These are phyloP conservation scores for Balamuthia mandrillaris DNA, from an alignment of 208 protist species.

Conservation along the genomic window DNA sequence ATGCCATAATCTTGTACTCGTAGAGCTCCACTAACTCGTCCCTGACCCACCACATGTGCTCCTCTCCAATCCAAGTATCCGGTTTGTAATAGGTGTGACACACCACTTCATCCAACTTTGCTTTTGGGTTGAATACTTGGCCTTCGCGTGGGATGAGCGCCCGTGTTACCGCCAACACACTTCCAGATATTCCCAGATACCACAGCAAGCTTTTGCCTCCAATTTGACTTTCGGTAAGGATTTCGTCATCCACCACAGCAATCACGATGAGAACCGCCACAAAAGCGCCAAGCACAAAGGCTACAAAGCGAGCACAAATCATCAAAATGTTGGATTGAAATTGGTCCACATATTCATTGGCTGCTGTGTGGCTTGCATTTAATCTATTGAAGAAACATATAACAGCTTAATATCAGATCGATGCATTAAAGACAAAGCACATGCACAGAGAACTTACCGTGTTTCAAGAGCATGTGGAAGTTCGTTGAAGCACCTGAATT, in stretches of 20 bases:
- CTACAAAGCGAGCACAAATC: background rate
- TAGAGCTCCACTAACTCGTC: background rate
- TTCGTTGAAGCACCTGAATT: slow-evolving; percentile 48
- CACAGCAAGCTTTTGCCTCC: background rate
- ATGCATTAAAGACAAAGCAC: background rate
- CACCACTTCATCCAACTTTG: background rate
- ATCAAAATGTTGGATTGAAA: slow-evolving; percentile 24
- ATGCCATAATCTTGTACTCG: background rate
- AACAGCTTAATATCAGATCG: background rate
- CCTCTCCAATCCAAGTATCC: background rate
- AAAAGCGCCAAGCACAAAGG: background rate
- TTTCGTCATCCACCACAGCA: background rate
- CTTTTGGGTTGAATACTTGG: background rate
- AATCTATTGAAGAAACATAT: no score
- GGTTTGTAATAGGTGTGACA: background rate
- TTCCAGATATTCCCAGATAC: background rate
- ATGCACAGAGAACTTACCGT: background rate
- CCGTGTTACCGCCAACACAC: background rate
- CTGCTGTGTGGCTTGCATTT: background rate
- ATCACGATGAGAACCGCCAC: slow-evolving; percentile 20
- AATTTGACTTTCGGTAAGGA: background rate
- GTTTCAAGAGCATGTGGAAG: slow-evolving; percentile 35
- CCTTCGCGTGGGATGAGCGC: background rate
- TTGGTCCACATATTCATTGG: slow-evolving; percentile 29
- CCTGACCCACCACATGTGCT: background rate